These are phyloP conservation scores for Vanrija pseudolonga DNA, from an alignment of 1,284 basidiomycete species.

Conservation along the genomic window DNA sequence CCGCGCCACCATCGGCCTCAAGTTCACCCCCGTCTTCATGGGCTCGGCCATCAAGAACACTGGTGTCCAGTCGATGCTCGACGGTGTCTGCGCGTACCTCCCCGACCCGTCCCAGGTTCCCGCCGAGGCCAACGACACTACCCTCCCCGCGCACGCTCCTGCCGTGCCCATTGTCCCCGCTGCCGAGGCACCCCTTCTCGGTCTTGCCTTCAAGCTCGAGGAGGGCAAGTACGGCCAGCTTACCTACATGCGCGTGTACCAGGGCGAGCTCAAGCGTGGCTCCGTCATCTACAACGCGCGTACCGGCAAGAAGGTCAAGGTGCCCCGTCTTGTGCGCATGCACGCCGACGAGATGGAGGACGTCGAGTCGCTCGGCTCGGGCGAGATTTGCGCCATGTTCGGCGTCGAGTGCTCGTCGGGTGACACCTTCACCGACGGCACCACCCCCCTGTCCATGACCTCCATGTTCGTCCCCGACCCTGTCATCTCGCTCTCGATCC, in stretches of 20 bases:
- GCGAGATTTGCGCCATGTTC: conserved; percentile 99
- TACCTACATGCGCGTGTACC: conserved; percentile 99
- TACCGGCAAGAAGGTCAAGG: conserved; percentile 96
- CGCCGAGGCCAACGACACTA: conserved; percentile 78
- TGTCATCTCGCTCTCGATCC: conserved; percentile 92
- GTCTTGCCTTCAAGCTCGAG: conserved; percentile 97
- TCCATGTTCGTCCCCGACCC: conserved; percentile 99
- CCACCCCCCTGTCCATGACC: conserved; percentile 83
- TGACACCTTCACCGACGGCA: conserved; percentile 95
- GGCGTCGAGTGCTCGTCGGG: conserved; percentile 98
- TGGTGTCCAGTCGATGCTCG: conserved; percentile 87
- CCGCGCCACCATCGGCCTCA: conserved; percentile 79
- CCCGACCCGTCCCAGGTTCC: conserved; percentile 81
- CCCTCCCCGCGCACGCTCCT: conserved; percentile 62
- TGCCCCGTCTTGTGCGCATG: conserved; percentile 96
- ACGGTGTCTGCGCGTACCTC: conserved; percentile 93
- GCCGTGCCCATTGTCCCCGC: conserved; percentile 74
- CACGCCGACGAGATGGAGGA: conserved; percentile 99
- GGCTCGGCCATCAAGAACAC: conserved; percentile 99
- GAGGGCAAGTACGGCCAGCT: conserved; percentile 96
- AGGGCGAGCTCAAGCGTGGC: conserved; percentile 84
- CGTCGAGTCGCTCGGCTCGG: conserved; percentile 89
- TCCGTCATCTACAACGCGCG: conserved; percentile 86
- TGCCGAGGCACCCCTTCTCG: conserved; percentile 80
- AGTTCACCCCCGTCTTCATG: conserved; percentile 94